Base-by-base conservation (phyloP, 1,284 basidiomycete species). In the Erythrobasidium hasegawianum region DNA sequence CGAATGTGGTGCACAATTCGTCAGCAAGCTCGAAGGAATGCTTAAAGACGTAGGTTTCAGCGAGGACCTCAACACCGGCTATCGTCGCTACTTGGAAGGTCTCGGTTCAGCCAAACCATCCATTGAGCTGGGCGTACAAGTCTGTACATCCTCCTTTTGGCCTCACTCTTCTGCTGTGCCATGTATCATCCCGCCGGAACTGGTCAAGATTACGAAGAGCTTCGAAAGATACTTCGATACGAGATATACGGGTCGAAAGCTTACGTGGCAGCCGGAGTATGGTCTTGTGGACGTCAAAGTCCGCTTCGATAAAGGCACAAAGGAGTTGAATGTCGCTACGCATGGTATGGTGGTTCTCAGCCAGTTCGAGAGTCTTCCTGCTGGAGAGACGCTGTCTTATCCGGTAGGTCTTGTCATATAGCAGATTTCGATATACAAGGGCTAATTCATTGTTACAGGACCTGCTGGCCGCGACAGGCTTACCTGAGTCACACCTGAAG, bases 1-100 rank as follows among this genome's bases (percentile, higher is more conserved):
- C 45, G 94, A 98, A 78, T 91, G 89, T 74, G 96, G 96, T 9
- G 90, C 89, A 75, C 91, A 95, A 75, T 99, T 97, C 76, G 97
- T 96, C 0, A 92, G 97, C 78, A 96, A 96, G 77, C 81, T 98
- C 71, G 95, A 98, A 77, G 95, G 96, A 61, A 99, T 99, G 96
- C 95, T 99, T 82, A 86, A 94, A 73, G 96, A 99, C 76, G 95
- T 99, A 86, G 90, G 87, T 74, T 78, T 96, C 41, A 95, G 90
- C 18, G 80, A 82, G 26, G 96, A 99, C 64, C 87, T 86, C 8
- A 90, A 88, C 81, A 81, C 83, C 58, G 84, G 83, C 3, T 98
- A 92, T 77, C 83, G 83, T 59, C 80, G 80, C 22, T 61, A 70
- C 41, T 65, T 73, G 45, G 67, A 61, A 33, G 64, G 61, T 67